These are phyloP conservation scores for Macrophomina tecta DNA, from an alignment of 2,329 filamentous ascomycete species.

Conservation along the genomic window DNA sequence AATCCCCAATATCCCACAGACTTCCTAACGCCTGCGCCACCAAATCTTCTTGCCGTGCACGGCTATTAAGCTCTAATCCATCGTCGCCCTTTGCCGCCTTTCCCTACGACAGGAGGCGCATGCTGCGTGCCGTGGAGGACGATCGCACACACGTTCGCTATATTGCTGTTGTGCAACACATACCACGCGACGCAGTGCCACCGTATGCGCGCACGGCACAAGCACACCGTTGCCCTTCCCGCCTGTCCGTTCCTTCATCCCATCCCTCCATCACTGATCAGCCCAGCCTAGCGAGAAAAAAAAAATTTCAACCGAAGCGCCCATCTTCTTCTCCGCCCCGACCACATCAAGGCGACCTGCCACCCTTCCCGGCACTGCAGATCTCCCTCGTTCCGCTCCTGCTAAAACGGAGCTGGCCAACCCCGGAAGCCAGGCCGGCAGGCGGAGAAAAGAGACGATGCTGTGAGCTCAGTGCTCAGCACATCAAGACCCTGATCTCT, in stretches of 20 bases:
- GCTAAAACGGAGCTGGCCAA: neutral
- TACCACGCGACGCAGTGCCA: conserved; percentile 7
- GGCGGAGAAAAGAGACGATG: neutral
- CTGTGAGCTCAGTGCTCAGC: neutral
- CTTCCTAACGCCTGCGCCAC: conserved; percentile 2
- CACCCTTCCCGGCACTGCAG: neutral
- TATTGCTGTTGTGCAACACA: conserved; percentile 3
- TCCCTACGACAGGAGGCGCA: neutral
- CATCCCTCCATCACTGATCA: neutral
- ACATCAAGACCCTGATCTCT: neutral
- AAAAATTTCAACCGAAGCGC: neutral
- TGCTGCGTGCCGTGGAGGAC: neutral
- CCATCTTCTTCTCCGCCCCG: neutral
- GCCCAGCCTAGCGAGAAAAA: neutral
- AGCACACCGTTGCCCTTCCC: neutral
- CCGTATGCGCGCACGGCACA: neutral
- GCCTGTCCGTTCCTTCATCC: neutral
- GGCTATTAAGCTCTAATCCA: neutral
- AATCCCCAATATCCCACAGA: neutral
- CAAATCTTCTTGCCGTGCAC: neutral
- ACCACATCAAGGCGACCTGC: neutral
- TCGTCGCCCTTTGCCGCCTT: neutral
- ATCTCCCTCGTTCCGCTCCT: neutral
- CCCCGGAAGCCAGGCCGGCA: neutral
- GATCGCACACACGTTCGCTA: neutral